Evolutionary conservation across 192 early-diverging fungal species (phyloP).

Genomic region (Gonapodya prolifera): DNA sequence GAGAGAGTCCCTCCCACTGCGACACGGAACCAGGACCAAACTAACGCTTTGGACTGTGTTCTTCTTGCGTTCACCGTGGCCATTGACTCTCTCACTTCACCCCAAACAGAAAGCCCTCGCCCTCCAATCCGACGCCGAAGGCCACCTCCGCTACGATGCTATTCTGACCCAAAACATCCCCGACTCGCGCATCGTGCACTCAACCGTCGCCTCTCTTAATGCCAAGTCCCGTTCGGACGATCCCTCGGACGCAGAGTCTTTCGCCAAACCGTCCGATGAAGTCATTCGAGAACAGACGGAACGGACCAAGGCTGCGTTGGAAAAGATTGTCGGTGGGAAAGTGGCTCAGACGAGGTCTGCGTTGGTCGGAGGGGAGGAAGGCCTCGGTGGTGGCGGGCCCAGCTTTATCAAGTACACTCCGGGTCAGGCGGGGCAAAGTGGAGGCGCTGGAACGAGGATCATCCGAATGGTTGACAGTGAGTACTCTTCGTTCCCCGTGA

Average conservation of each 20-base stretch:
- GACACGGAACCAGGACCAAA: too few species aligned
- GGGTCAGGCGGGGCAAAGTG: conserved; percentile 49
- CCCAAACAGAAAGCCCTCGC: conserved; percentile 30
- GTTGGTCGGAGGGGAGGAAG: conserved; percentile 29
- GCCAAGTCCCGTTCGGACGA: conserved; percentile 28
- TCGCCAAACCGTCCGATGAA: conserved; percentile 67
- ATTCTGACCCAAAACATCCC: conserved; percentile 67
- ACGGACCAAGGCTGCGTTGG: conserved; percentile 75
- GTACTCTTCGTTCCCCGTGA: too few species aligned
- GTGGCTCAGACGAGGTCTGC: conserved; percentile 51
- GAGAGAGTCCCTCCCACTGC: too few species aligned
- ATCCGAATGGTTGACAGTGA: conserved; percentile 71
- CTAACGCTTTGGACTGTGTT: too few species aligned
- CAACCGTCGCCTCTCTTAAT: conserved; percentile 67
- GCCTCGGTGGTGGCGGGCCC: conserved; percentile 32
- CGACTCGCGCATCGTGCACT: conserved; percentile 62
- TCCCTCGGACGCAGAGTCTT: conserved; percentile 51
- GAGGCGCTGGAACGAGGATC: conserved; percentile 73
- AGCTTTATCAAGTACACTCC: conserved; percentile 87
- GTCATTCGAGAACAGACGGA: conserved; percentile 69
- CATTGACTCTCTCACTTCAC: background rate
- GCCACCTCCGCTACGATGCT: conserved; percentile 80
- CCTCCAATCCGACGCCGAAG: conserved; percentile 79
- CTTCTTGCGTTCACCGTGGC: too few species aligned
- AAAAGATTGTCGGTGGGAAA: conserved; percentile 68